Percentiles rank a stretch among this genome's conserved stretches.
Evolutionary conservation across 1,284 basidiomycete genomes (phyloP).

Genomic region (Cryptococcus floricola): DNA sequence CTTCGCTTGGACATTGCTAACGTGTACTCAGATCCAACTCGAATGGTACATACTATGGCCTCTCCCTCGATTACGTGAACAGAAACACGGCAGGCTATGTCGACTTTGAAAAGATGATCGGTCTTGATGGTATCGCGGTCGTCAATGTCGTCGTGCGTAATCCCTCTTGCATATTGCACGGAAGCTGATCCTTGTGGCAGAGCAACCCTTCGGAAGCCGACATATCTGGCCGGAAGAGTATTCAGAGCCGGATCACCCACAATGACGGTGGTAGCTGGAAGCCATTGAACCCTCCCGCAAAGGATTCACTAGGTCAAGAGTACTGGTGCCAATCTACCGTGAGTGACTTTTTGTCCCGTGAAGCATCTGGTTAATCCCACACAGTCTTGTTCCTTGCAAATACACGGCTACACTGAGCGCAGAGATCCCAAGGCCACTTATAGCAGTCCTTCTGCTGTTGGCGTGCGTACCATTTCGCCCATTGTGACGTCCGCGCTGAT

Average conservation of each 20-base stretch:
- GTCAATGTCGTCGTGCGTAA: slow-evolving; percentile 69
- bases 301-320: slow-evolving; percentile 69
- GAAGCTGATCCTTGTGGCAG: slow-evolving; percentile 1
- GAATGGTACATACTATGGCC: slow-evolving; percentile 92
- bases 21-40: slow-evolving; percentile 69
- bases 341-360: neutral
- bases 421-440: slow-evolving; percentile 84
- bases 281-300: slow-evolving; percentile 65
- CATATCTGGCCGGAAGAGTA: slow-evolving; percentile 67
- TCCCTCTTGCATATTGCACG: neutral
- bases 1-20: neutral
- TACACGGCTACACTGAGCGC: slow-evolving; percentile 95
- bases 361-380: neutral
- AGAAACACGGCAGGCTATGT: slow-evolving; percentile 81
- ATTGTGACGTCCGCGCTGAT: slow-evolving; percentile 2
- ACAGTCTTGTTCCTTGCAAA: slow-evolving; percentile 77
- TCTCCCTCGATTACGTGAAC: slow-evolving; percentile 84
- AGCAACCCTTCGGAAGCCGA: slow-evolving; percentile 72
- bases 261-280: slow-evolving; percentile 96
- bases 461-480: slow-evolving; percentile 40
- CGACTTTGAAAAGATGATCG: slow-evolving; percentile 98
- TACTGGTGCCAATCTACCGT: slow-evolving; percentile 74
- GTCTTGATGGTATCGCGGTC: slow-evolving; percentile 90
- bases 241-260: slow-evolving; percentile 88
- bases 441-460: slow-evolving; percentile 84